Evolutionary conservation across 129 eudicot species (phyloP), one percentile per base, ranked within the genome.

Genomic region (Silybum marianum): DNA sequence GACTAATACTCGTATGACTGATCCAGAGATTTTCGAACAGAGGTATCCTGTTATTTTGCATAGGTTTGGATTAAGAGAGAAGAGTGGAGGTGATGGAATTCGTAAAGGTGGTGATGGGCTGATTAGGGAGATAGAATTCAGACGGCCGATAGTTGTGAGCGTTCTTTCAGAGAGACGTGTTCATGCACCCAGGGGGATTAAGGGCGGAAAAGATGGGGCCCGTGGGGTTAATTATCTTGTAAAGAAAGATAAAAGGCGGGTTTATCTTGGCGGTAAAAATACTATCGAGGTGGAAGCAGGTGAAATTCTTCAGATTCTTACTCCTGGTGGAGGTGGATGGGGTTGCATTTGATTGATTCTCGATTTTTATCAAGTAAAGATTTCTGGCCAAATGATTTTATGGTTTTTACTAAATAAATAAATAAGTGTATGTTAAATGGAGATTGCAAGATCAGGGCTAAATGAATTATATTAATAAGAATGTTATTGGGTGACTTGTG

Each of bases 251-350:
- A 85, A 88, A 48, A 82, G 92, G 0, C 84, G 48, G 76, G 90
- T 92, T 26, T 88, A 88, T 82, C 91, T 95, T 65, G 99, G 99
- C 13, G 99, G 99, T 23, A 95, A 95, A 71, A 95, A 95, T 51
- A 90, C 91, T 1, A 72, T 92, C 0, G 81, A 88, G 89, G 97
- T 92, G 79, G 91, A 95, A 81, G 93, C 88, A 0, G 99, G 99
- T 21, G 99, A 92, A 3, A 84, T 88, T 69, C 94, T 95, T 76
- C 93, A 85, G 91, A 95, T 95, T 86, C 72, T 88, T 19, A 95
- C 99, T 76, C 99, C 99, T 22, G 99, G 99, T n/a, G 99, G 99
- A n/a, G 99, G 99, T 63, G 99, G 99, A 36, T 95, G 94, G 94
- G 99, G 99, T 58, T 80, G 89, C 22, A 18, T 81, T 75, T 88